Evolutionary conservation across 345 rosid species (phyloP), one percentile per base, ranked within the genome.

Genomic region (Iberis pinnata): DNA sequence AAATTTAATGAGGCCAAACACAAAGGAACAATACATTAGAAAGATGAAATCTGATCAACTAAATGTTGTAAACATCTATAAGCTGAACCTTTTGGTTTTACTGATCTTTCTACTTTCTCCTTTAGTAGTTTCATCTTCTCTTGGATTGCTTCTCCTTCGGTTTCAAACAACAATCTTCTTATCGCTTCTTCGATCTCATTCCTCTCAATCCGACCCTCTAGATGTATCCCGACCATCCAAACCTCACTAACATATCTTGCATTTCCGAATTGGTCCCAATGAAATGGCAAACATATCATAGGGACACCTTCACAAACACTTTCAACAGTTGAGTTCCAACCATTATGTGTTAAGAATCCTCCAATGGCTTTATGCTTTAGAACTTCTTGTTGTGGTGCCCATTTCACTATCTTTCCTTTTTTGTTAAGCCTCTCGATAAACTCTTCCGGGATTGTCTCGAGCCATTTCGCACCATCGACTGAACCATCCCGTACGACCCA

Each of bases 401-500:
- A 67, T 2, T 41, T 44, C 19, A 68, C 78, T 4, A 78, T 64
- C 33, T 59, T 70, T 5, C 80, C 80, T 47, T 53, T 63, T 16
- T 64, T 70, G 1, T 58, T 50, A 0, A 69, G 35, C 18, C 0
- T 60, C 40, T 42, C 64, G 9, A 18, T 15, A 3, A 78, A 13
- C 16, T 64, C 72, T 41, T 13, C 32, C 0, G 60, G 57, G 1
- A 46, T 15, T 18, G 14, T 2, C 39, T 38, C 61, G 10, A 22
- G 49, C 38, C 60, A 36, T 10, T 24, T 15, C 1, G 22, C 17
- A 11, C 29, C 73, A 1, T 16, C 25, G 1, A 60, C 60, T 0
- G 42, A 57, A 17, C 29, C 55, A 0, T 32, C 50, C 26, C 83
- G 56, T 7, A 71, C 44, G 4, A 73, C 87, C 81, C 80, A 75